Evolutionary conservation across 257 asterid genomes (phyloP), one percentile per base, ranked within the genome.

Genomic region (Sherardia arvensis): DNA sequence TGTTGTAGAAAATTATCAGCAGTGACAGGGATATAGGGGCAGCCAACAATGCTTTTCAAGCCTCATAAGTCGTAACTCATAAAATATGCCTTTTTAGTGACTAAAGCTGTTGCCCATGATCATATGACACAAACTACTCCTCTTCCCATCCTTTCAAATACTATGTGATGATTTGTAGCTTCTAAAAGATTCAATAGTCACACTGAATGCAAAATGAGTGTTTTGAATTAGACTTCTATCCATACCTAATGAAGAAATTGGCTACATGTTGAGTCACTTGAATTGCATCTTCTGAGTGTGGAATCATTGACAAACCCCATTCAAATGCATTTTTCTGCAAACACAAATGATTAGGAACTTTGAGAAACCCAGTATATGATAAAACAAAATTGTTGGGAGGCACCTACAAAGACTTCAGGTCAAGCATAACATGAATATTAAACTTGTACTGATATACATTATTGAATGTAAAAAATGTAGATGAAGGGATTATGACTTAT

Each of bases 241-340:
- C 63, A 20, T 81, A 89, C 99, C 99, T 76, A 54, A 89, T 75
- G 45, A 92, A 84, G 74, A 73, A 89, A 83, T 89, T 89, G 70
- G 99, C 95, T 70, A 87, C 93, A 53, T 83, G 85, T 74, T 92
- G 97, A 68, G 99, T 84, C 70, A 92, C 99, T 80, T 83, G 97
- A 78, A 92, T 60, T 56, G 99, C 99, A 63, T 87, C 99, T 75
- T 92, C 97, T 0, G 97, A 80, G 83, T 92, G 99, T 40, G 99
- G 99, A 73, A 90, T 92, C 84, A 71, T 65, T 25, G 94, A 79
- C 71, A 72, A 79, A 66, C 96, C 97, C 99, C 99, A 92, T 72
- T 89, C 99, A 29, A 92, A 92, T 66, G 99, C 94, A 85, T 87
- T 89, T 89, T 89, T 92, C 97, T 92, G 83, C 72, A 75, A 38